A percentile compares a stretch with the other conserved stretches of the same genome.
phyloP scores from a whole-genome alignment of 2,329 filamentous ascomycete genomes.

The Alternaria consortialis region DNA sequence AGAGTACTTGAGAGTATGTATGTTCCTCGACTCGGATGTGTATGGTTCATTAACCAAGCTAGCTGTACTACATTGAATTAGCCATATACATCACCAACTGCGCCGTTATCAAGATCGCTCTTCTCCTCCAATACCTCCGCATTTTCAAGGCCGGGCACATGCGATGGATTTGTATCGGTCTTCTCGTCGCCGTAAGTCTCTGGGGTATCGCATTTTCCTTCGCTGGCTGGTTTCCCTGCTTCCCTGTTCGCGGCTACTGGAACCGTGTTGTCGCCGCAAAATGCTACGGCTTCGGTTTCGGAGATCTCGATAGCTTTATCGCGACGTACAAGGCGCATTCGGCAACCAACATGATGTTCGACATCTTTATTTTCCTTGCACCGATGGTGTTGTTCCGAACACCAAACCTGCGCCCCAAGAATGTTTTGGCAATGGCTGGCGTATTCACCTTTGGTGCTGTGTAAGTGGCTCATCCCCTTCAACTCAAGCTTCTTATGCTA shows the following conservation, averaged over 20 bases:
- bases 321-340: constrained; percentile 40
- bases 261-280: constrained; percentile 25
- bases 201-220: constrained; percentile 46
- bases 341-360: constrained; percentile 47
- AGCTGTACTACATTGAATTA: constrained; percentile 44
- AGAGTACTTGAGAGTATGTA: constrained; percentile 29
- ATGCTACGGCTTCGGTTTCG: constrained; percentile 44
- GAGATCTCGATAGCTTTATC: constrained; percentile 30
- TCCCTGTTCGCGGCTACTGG: constrained; percentile 39
- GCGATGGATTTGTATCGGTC: constrained; percentile 37
- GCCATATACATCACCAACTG: constrained; percentile 43
- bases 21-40: neutral
- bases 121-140: constrained; percentile 50
- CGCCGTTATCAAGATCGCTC: constrained; percentile 47
- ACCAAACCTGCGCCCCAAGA: constrained; percentile 39
- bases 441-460: constrained; percentile 45
- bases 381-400: constrained; percentile 44
- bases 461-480: constrained; percentile 27
- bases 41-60: neutral
- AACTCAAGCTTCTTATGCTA: constrained; percentile 3
- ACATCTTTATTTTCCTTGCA: constrained; percentile 42
- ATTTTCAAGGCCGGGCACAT: constrained; percentile 46
- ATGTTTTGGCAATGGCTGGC: constrained; percentile 39
- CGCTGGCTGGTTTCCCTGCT: constrained; percentile 45
- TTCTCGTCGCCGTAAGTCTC: constrained; percentile 33